Evolutionary conservation across 352 stramenopile species (phyloP).

Genomic region (Pythium biforme): DNA sequence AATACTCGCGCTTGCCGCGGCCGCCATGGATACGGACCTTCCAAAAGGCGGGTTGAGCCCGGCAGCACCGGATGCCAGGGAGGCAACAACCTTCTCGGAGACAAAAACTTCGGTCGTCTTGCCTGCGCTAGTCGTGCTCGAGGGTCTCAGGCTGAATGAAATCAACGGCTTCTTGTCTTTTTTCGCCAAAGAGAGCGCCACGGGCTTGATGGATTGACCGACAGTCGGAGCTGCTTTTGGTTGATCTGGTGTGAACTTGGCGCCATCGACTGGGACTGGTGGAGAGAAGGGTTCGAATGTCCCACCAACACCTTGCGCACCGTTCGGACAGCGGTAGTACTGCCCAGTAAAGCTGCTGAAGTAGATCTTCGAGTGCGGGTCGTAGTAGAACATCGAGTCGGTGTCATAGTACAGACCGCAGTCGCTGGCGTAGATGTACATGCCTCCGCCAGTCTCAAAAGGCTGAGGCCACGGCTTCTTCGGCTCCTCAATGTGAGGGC

Average conservation of each 20-base stretch:
- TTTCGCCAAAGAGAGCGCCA: constrained; percentile 26
- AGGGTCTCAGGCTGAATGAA: constrained; percentile 54
- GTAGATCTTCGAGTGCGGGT: constrained; percentile 71
- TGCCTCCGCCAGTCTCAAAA: constrained; percentile 77
- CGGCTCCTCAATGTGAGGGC: constrained; percentile 56
- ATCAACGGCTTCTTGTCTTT: constrained; percentile 72
- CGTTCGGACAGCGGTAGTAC: constrained; percentile 55
- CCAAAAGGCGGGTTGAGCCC: neutral
- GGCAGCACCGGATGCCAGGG: neutral
- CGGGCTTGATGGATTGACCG: neutral
- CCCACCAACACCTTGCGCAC: constrained; percentile 19
- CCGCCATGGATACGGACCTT: constrained; percentile 17
- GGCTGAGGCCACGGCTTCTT: constrained; percentile 76
- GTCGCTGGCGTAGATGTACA: constrained; percentile 69
- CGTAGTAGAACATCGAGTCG: constrained; percentile 87
- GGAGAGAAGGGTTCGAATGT: constrained; percentile 54
- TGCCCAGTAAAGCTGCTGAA: constrained; percentile 64
- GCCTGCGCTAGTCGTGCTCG: neutral
- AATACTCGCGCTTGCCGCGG: constrained; percentile 30
- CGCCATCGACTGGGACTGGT: constrained; percentile 48
- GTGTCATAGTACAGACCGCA: constrained; percentile 75
- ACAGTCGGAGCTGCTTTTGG: neutral
- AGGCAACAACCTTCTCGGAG: neutral
- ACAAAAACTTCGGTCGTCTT: constrained; percentile 18
- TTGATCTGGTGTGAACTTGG: neutral